phyloP scores from a whole-genome alignment of 495 filamentous ascomycete genomes.

The Durotheca rogersii region DNA sequence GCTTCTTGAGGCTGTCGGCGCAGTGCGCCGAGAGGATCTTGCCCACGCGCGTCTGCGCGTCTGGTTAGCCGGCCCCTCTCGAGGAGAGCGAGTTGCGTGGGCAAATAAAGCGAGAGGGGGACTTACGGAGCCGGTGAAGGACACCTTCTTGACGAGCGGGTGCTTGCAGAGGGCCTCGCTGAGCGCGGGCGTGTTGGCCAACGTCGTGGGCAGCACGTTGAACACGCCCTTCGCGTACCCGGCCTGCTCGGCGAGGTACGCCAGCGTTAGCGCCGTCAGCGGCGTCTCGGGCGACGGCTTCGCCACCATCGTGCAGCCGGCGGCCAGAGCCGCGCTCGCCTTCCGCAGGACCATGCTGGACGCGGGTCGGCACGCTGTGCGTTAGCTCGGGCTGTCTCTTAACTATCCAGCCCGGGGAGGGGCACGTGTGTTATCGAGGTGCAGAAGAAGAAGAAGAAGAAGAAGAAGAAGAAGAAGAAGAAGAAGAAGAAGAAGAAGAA shows the following conservation, averaged over 20 bases:
- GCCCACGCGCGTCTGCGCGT: conserved; percentile 32
- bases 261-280: conserved; percentile 56
- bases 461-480: too few species aligned
- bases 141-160: conserved; percentile 66
- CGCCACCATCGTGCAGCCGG: conserved; percentile 68
- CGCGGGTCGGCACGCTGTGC: too few species aligned
- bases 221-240: conserved; percentile 62
- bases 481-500: too few species aligned
- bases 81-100: background rate
- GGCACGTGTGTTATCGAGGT: too few species aligned
- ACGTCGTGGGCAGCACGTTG: conserved; percentile 59
- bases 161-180: conserved; percentile 67
- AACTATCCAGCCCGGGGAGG: too few species aligned
- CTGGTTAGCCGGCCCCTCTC: background rate
- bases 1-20: conserved; percentile 65
- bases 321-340: conserved; percentile 66
- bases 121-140: conserved; percentile 61
- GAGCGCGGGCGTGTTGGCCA: conserved; percentile 64
- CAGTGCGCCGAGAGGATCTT: conserved; percentile 39
- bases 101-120: background rate
- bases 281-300: conserved; percentile 70
- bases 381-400: too few species aligned
- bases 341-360: conserved; percentile 68
- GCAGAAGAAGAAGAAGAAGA: too few species aligned
- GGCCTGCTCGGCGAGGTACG: conserved; percentile 57